A percentile compares a stretch with the other conserved stretches of the same genome.
phyloP scores from a whole-genome alignment of 345 rosid species.

The Adansonia digitata region DNA sequence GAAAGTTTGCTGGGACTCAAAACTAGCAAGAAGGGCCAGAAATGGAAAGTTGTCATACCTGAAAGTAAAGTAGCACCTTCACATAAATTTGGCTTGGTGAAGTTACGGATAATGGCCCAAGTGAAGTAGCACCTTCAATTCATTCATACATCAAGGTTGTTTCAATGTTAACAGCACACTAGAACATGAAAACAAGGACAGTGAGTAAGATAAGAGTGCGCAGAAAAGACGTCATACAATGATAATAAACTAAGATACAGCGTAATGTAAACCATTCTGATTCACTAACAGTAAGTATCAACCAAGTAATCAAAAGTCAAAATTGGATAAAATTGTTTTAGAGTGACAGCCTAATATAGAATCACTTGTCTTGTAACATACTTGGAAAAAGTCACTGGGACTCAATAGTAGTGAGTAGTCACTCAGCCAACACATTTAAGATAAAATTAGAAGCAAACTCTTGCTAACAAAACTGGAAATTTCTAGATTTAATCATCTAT shows the following conservation, averaged over 20 bases:
- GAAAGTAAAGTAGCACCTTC: neutral
- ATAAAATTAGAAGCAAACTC: neutral
- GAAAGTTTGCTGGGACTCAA: neutral
- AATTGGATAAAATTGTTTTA: neutral
- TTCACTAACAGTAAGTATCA: neutral
- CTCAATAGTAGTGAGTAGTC: neutral
- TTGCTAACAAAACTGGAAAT: no score
- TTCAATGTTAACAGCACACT: neutral
- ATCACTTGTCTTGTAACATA: neutral
- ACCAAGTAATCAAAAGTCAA: neutral
- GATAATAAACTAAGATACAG: neutral
- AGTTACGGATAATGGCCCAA: neutral
- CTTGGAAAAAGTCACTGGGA: neutral
- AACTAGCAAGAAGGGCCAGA: neutral
- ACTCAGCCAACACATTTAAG: conserved; percentile 6
- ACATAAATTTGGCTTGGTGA: neutral
- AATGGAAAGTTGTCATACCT: neutral
- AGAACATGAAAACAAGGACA: neutral
- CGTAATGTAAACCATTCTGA: neutral
- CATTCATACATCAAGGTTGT: neutral
- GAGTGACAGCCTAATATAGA: neutral
- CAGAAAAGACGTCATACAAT: neutral
- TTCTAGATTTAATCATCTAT: no score
- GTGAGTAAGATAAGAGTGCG: neutral
- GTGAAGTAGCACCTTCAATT: neutral